A percentile compares a stretch with the other conserved stretches of the same genome.
Evolutionary conservation across 768 basidiomycete genomes (phyloP).

Genomic region (Lanmaoa pseudosensibilis): DNA sequence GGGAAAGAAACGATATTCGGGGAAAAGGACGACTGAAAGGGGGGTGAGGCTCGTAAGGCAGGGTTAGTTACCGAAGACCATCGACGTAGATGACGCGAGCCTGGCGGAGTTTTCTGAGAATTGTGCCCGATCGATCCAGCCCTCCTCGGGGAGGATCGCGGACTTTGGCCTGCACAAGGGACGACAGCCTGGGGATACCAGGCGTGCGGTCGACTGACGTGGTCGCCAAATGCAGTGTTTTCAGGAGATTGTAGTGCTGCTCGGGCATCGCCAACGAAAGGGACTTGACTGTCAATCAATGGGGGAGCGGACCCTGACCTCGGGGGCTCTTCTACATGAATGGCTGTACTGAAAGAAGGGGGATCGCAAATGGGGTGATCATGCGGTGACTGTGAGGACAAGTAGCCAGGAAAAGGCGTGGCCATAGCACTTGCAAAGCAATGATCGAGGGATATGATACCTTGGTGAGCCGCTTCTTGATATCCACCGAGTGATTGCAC

Average conservation of each 20-base stretch:
- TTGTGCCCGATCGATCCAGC: conserved; percentile 34
- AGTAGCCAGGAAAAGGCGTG: conserved; percentile 33
- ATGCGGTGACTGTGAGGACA: conserved; percentile 31
- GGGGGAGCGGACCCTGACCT: conserved; percentile 32
- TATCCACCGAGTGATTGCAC: conserved; percentile 20
- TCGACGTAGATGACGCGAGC: conserved; percentile 32
- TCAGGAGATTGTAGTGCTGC: conserved; percentile 21
- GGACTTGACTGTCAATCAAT: conserved; percentile 30
- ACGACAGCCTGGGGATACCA: conserved; percentile 22
- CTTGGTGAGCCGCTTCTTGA: conserved; percentile 16
- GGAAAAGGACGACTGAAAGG: conserved; percentile 14
- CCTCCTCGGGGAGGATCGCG: conserved; percentile 34
- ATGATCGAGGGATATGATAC: conserved; percentile 27
- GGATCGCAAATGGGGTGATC: conserved; percentile 27
- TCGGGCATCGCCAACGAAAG: conserved; percentile 29
- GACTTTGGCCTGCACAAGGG: conserved; percentile 28
- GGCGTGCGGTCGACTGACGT: conserved; percentile 16
- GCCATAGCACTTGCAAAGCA: conserved; percentile 20
- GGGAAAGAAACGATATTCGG: conserved; percentile 17
- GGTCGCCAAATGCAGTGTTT: conserved; percentile 14
- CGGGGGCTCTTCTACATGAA: conserved; percentile 20
- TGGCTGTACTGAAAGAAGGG: conserved; percentile 31
- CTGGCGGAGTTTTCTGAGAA: conserved; percentile 28
- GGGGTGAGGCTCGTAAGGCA: conserved; percentile 25
- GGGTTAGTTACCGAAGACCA: conserved; percentile 33